Evolutionary conservation across 352 stramenopile genomes (phyloP).

Genomic region (Phytopythium vexans): DNA sequence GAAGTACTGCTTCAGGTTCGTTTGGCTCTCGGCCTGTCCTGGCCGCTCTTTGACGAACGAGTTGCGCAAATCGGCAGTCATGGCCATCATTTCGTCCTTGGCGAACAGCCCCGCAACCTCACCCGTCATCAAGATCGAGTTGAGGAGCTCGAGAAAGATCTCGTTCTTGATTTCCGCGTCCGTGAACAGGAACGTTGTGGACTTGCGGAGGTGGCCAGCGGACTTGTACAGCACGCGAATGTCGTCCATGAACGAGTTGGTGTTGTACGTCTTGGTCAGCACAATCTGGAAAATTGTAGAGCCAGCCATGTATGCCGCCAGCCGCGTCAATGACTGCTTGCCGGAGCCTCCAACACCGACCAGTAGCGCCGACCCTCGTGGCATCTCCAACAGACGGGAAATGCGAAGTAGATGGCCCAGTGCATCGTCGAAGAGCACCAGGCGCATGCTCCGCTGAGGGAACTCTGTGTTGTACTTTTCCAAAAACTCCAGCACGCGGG

Average conservation of each 20-base stretch:
- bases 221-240: slow-evolving; percentile 96
- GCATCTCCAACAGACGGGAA: slow-evolving; percentile 96
- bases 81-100: slow-evolving; percentile 99
- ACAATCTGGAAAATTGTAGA: slow-evolving; percentile 98
- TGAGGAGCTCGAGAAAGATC: slow-evolving; percentile 98
- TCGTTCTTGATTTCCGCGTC: slow-evolving; percentile 99
- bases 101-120: slow-evolving; percentile 98
- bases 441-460: slow-evolving; percentile 94
- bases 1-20: slow-evolving; percentile 98
- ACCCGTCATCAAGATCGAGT: slow-evolving; percentile 97
- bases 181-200: slow-evolving; percentile 98
- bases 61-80: slow-evolving; percentile 95
- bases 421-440: slow-evolving; percentile 98
- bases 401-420: slow-evolving; percentile 96
- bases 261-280: slow-evolving; percentile 98
- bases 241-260: slow-evolving; percentile 97
- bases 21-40: slow-evolving; percentile 92
- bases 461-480: slow-evolving; percentile 98
- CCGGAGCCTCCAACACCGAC: slow-evolving; percentile 97
- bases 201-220: slow-evolving; percentile 94
- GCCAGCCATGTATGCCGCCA: slow-evolving; percentile 96
- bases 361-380: slow-evolving; percentile 93
- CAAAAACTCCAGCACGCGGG: slow-evolving; percentile 93
- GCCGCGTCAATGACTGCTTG: slow-evolving; percentile 96
- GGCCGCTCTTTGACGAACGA: slow-evolving; percentile 95